Conservation (phyloP, 2,329 filamentous ascomycete species). For the Botrytis deweyae region DNA sequence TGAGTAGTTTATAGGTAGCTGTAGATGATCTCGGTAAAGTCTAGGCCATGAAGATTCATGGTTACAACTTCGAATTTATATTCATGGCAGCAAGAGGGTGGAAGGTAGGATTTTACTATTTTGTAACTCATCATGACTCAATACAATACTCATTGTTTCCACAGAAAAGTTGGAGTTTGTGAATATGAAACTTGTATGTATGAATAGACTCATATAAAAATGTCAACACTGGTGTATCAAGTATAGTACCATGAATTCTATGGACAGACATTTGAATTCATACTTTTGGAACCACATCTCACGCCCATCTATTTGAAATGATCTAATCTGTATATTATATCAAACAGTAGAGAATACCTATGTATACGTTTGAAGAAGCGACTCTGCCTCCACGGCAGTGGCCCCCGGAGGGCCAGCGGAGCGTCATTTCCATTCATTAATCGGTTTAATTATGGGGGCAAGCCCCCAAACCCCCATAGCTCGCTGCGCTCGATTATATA, state of each 20-base stretch:
- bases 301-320: background rate
- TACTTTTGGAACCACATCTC: background rate
- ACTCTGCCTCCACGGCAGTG: background rate
- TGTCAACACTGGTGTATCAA: too few species aligned
- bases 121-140: too few species aligned
- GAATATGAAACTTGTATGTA: too few species aligned
- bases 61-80: background rate
- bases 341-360: background rate
- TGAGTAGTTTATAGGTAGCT: background rate
- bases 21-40: slow-evolving; percentile 19
- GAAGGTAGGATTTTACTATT: too few species aligned
- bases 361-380: background rate
- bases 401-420: background rate
- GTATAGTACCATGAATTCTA: too few species aligned
- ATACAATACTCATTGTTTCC: too few species aligned
- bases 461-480: background rate
- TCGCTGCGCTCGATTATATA: background rate
- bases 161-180: too few species aligned
- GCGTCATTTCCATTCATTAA: background rate
- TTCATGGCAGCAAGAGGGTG: background rate
- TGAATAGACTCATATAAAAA: background rate
- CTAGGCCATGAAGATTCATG: background rate
- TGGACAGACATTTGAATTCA: background rate
- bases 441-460: background rate
- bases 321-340: background rate